A percentile compares a stretch with the other conserved stretches of the same genome.
Conservation (phyloP, 805 yeast genomes). For the Candida ascalaphidarum region DNA sequence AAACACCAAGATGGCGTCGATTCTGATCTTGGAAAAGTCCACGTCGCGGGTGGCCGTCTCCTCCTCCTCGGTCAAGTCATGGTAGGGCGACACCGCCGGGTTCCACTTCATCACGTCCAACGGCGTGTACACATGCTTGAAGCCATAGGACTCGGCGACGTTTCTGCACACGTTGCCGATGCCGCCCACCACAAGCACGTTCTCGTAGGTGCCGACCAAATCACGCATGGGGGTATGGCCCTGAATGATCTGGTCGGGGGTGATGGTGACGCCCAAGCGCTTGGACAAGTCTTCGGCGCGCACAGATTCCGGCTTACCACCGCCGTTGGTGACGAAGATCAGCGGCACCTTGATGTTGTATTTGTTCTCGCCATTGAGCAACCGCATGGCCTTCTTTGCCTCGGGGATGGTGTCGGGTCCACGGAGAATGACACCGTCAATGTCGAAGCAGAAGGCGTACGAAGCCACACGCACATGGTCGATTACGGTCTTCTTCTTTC, state of each 20-base stretch:
- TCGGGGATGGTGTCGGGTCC: slow-evolving; percentile 82
- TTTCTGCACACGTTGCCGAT: slow-evolving; percentile 76
- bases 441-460: slow-evolving; percentile 87
- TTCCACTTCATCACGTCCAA: slow-evolving; percentile 79
- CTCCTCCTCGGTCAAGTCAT: slow-evolving; percentile 69
- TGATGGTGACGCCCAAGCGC: slow-evolving; percentile 51
- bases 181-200: slow-evolving; percentile 85
- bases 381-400: slow-evolving; percentile 62
- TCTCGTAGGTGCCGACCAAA: slow-evolving; percentile 55
- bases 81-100: slow-evolving; percentile 81
- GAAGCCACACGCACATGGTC: slow-evolving; percentile 71
- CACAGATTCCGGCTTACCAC: slow-evolving; percentile 73
- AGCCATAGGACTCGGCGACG: slow-evolving; percentile 80
- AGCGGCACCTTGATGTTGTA: slow-evolving; percentile 76
- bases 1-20: slow-evolving; percentile 81
- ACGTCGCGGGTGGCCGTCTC: slow-evolving; percentile 40
- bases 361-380: slow-evolving; percentile 71
- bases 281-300: slow-evolving; percentile 65
- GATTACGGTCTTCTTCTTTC: slow-evolving; percentile 43
- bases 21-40: slow-evolving; percentile 59
- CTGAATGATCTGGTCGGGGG: slow-evolving; percentile 77
- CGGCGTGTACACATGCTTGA: slow-evolving; percentile 74
- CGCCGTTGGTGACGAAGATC: slow-evolving; percentile 85
- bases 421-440: slow-evolving; percentile 82
- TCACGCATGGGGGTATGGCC: slow-evolving; percentile 94